phyloP scores from a whole-genome alignment of 1,139 yeast genomes.

The Blastobotrys malaysiensis region DNA sequence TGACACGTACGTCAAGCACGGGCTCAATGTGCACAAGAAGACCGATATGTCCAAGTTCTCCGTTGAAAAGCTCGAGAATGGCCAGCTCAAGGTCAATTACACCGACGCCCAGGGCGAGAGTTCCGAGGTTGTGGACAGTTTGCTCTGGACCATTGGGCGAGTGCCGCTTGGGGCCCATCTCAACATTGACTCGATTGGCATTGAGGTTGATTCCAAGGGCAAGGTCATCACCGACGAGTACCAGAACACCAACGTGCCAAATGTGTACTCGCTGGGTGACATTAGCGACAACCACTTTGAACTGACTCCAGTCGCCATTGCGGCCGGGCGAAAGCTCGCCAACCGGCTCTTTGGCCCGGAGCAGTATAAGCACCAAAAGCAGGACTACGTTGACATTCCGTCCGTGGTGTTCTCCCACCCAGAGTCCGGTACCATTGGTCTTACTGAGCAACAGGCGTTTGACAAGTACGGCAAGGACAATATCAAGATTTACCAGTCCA shows the following conservation, averaged over 20 bases:
- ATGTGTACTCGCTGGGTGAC: slow-evolving; percentile 86
- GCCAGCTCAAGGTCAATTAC: slow-evolving; percentile 57
- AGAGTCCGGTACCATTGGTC: slow-evolving; percentile 91
- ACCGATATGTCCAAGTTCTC: slow-evolving; percentile 51
- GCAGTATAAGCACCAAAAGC: slow-evolving; percentile 58
- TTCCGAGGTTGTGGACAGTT: slow-evolving; percentile 63
- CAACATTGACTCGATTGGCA: slow-evolving; percentile 71
- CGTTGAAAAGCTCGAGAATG: slow-evolving; percentile 55
- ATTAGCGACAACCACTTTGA: slow-evolving; percentile 79
- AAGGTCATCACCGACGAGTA: slow-evolving; percentile 77
- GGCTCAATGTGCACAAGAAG: slow-evolving; percentile 71
- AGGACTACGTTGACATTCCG: slow-evolving; percentile 82
- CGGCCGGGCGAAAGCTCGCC: slow-evolving; percentile 91
- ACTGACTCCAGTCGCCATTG: slow-evolving; percentile 97
- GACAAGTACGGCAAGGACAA: slow-evolving; percentile 74
- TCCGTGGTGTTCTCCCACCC: slow-evolving; percentile 95
- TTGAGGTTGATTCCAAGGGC: slow-evolving; percentile 50
- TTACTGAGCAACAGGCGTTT: slow-evolving; percentile 71
- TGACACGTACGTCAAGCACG: slow-evolving; percentile 70
- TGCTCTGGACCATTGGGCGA: slow-evolving; percentile 95
- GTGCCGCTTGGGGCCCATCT: slow-evolving; percentile 59
- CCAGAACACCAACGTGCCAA: slow-evolving; percentile 70
- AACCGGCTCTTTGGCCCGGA: slow-evolving; percentile 86
- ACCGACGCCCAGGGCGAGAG: slow-evolving; percentile 19
- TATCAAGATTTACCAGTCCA: slow-evolving; percentile 74